These are phyloP conservation scores for Fistulinella prunicolor DNA, from an alignment of 768 basidiomycete genomes.

Conservation along the genomic window DNA sequence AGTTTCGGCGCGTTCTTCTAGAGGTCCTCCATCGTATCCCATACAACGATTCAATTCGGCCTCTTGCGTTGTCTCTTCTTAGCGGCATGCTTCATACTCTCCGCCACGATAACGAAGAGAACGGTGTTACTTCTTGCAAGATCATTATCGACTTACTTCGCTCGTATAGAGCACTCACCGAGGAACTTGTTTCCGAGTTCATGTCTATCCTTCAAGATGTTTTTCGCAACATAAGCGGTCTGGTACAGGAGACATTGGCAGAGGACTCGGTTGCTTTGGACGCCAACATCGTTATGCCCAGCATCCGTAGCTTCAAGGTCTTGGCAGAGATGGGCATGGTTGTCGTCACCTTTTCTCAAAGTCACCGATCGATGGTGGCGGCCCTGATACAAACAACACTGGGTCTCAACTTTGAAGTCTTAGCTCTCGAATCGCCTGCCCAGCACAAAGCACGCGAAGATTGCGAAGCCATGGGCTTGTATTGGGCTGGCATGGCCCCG, in stretches of 20 bases:
- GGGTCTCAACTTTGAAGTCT: slow-evolving; percentile 73
- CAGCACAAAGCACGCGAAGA: slow-evolving; percentile 76
- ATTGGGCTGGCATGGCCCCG: slow-evolving; percentile 81
- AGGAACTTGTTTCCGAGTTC: slow-evolving; percentile 75
- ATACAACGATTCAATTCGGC: slow-evolving; percentile 71
- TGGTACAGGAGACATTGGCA: slow-evolving; percentile 74
- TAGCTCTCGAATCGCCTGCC: slow-evolving; percentile 76
- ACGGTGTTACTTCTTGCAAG: slow-evolving; percentile 87
- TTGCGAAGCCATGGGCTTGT: slow-evolving; percentile 74
- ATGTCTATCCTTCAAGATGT: slow-evolving; percentile 76
- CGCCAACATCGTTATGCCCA: slow-evolving; percentile 56
- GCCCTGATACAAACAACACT: slow-evolving; percentile 68
- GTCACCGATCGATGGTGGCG: slow-evolving; percentile 62
- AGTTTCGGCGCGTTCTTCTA: slow-evolving; percentile 82
- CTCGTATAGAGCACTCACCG: slow-evolving; percentile 66
- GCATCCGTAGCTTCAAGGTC: slow-evolving; percentile 88
- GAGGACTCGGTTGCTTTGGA: slow-evolving; percentile 59
- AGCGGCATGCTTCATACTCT: slow-evolving; percentile 81
- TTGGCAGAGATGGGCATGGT: slow-evolving; percentile 92
- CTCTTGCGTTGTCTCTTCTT: slow-evolving; percentile 65
- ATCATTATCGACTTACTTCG: slow-evolving; percentile 87
- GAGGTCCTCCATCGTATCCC: slow-evolving; percentile 90
- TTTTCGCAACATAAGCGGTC: slow-evolving; percentile 66
- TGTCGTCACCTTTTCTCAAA: slow-evolving; percentile 86
- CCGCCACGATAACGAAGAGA: slow-evolving; percentile 93